Conservation (phyloP, 176 grass and related monocot genomes). For the Zoysia pacifica region DNA sequence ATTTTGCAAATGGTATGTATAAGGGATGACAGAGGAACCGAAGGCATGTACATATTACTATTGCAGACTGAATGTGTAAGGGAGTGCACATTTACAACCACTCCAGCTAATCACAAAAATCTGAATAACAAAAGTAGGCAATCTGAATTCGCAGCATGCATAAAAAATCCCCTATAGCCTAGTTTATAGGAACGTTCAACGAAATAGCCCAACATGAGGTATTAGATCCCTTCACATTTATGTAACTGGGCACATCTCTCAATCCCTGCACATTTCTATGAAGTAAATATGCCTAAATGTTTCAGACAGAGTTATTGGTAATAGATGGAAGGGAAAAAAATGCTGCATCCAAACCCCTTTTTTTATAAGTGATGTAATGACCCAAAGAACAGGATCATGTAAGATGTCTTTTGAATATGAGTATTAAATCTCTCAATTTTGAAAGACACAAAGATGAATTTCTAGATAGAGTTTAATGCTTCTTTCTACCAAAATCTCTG, state of each 20-base stretch:
- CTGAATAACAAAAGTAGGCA: neutral
- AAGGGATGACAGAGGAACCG: neutral
- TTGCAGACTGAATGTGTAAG: constrained; percentile 3
- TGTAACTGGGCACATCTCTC: neutral
- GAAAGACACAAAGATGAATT: neutral
- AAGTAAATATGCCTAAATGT: constrained; percentile 7
- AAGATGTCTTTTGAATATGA: neutral
- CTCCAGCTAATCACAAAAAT: neutral
- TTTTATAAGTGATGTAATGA: neutral
- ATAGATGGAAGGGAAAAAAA: neutral
- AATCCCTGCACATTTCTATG: no score
- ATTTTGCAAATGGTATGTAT: neutral
- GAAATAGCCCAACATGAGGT: neutral
- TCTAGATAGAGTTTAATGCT: neutral
- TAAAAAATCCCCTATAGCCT: neutral
- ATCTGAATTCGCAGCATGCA: neutral
- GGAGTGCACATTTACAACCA: neutral
- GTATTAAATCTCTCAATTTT: neutral
- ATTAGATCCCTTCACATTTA: neutral
- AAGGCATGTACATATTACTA: neutral
- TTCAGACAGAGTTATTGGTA: neutral
- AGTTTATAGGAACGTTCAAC: neutral
- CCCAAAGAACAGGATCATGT: neutral
- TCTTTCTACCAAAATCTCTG: neutral
- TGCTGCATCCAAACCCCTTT: neutral